A percentile compares a stretch with the other conserved stretches of the same genome.
Evolutionary conservation across 2,329 filamentous ascomycete genomes (phyloP).

Genomic region (Sarocladium strictum): DNA sequence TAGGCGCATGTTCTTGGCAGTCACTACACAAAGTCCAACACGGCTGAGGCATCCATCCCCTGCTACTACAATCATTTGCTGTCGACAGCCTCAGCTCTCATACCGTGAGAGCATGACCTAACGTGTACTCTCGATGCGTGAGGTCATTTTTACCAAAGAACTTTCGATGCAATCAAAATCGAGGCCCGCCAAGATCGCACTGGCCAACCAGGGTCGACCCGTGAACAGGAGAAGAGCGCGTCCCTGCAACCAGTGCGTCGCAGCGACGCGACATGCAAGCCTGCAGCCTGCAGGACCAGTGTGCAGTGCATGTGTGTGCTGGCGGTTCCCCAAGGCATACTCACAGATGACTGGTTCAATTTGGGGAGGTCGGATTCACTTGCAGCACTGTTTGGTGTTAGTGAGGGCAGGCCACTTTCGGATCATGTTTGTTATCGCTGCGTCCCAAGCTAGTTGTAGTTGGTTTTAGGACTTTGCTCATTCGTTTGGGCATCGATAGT

Average conservation of each 20-base stretch:
- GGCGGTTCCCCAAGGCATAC: constrained; percentile 1
- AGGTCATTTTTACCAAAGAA: not conserved
- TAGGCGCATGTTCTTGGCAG: too few relatives aligned
- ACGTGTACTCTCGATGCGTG: not conserved
- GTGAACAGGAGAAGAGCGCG: not conserved
- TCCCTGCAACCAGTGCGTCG: not conserved
- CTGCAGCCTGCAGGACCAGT: constrained; percentile 6
- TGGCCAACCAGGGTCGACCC: not conserved
- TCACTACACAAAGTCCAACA: too few relatives aligned
- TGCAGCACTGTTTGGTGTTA: not conserved
- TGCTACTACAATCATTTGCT: too few relatives aligned
- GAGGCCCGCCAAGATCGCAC: not conserved
- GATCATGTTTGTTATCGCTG: not conserved
- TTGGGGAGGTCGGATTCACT: not conserved
- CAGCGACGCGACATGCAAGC: not conserved
- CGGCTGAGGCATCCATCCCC: too few relatives aligned
- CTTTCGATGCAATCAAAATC: not conserved
- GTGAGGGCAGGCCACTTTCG: not conserved
- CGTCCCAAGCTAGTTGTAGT: too few relatives aligned
- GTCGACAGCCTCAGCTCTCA: too few relatives aligned
- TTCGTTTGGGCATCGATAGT: too few relatives aligned
- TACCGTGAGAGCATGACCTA: too few relatives aligned
- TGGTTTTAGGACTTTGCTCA: too few relatives aligned
- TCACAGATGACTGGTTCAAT: not conserved
- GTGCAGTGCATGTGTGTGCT: constrained; percentile 8